phyloP scores from a whole-genome alignment of 2,329 filamentous ascomycete species.

The Fusarium sp. region DNA sequence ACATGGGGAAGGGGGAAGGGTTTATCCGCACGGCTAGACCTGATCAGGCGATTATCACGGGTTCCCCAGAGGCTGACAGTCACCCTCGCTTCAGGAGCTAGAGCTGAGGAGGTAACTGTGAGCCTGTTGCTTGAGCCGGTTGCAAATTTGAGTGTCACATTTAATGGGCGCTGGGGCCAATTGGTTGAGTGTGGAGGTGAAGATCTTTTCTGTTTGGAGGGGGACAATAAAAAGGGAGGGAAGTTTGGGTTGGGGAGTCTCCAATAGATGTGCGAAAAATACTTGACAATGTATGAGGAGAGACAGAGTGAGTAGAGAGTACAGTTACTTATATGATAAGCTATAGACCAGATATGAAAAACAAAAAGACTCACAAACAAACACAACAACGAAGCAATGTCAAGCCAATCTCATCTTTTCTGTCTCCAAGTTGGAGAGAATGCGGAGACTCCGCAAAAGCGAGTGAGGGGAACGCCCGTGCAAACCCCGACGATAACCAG shows the following conservation, averaged over 20 bases:
- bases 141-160: constrained; percentile 37
- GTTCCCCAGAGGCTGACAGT: constrained; percentile 19
- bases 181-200: not conserved
- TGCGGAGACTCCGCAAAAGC: constrained; percentile 40
- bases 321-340: too few relatives aligned
- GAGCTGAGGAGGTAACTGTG: not conserved
- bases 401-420: not conserved
- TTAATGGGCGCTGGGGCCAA: not conserved
- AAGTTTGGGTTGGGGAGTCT: not conserved
- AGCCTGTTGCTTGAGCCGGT: constrained; percentile 2
- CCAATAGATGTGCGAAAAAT: not conserved
- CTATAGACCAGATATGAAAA: not conserved
- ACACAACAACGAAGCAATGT: not conserved
- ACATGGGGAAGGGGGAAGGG: constrained; percentile 30
- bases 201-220: constrained; percentile 25
- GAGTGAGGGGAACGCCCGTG: constrained; percentile 20
- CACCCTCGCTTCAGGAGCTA: constrained; percentile 34
- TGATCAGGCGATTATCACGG: not conserved
- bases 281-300: too few relatives aligned
- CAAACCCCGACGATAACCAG: constrained; percentile 1
- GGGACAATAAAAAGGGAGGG: too few relatives aligned
- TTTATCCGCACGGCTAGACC: constrained; percentile 14
- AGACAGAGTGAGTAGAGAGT: too few relatives aligned
- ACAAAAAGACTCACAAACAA: not conserved
- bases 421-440: constrained; percentile 34